phyloP scores from a whole-genome alignment of 2,329 filamentous ascomycete species.

The Myotisia sp. region DNA sequence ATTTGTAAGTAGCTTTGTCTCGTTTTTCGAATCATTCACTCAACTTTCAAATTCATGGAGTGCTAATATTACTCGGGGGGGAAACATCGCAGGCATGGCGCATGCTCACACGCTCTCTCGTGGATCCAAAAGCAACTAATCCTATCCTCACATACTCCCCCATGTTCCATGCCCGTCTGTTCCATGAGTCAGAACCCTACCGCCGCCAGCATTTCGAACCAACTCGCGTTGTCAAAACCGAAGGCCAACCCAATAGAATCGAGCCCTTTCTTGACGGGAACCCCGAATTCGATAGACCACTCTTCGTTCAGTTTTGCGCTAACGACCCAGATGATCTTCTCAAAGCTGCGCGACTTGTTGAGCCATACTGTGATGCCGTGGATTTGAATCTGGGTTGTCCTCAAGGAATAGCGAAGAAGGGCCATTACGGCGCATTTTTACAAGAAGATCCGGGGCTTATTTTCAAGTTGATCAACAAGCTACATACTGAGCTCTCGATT shows the following conservation, averaged over 20 bases:
- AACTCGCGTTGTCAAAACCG: constrained; percentile 21
- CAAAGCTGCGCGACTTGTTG: constrained; percentile 59
- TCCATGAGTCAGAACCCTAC: constrained; percentile 61
- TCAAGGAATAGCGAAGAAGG: constrained; percentile 82
- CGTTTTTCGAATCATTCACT: too few relatives aligned
- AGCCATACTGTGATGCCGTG: constrained; percentile 83
- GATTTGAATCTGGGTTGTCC: constrained; percentile 93
- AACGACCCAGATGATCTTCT: constrained; percentile 36
- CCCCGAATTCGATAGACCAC: constrained; percentile 65
- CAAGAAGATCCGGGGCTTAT: constrained; percentile 86
- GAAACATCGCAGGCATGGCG: constrained; percentile 68
- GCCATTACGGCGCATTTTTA: constrained; percentile 84
- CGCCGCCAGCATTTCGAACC: constrained; percentile 71
- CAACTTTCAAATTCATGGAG: constrained; percentile 4
- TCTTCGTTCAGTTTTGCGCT: constrained; percentile 88
- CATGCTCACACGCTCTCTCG: constrained; percentile 85
- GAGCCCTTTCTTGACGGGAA: constrained; percentile 70
- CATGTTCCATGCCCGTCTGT: constrained; percentile 90
- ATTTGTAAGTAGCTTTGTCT: constrained; percentile 50
- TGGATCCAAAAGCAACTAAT: constrained; percentile 49
- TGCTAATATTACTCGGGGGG: background rate
- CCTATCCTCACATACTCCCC: constrained; percentile 77
- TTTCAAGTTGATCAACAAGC: constrained; percentile 63
- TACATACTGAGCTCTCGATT: constrained; percentile 63
- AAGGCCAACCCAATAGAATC: constrained; percentile 12